A percentile compares a stretch with the other conserved stretches of the same genome.
phyloP scores from a whole-genome alignment of 352 stramenopile species.

The Vaucheria bursata region DNA sequence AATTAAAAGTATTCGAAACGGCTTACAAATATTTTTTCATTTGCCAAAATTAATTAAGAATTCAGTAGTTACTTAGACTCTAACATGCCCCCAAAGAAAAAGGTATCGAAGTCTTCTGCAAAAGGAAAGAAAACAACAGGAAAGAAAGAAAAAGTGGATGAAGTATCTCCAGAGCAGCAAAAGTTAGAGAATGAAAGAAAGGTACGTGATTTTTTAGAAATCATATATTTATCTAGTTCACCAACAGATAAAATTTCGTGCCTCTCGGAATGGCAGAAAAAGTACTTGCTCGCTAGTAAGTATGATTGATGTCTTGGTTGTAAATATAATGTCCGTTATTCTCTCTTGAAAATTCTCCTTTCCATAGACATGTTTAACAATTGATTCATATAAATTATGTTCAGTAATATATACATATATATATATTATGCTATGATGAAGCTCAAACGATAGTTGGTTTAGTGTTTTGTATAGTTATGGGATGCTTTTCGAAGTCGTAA shows the following conservation, averaged over 20 bases:
- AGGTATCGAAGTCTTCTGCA: conserved; percentile 14
- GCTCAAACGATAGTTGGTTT: too few relatives aligned
- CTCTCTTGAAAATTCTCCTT: too few relatives aligned
- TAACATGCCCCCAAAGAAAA: conserved; percentile 42
- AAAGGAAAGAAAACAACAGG: conserved; percentile 31
- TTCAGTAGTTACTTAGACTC: not conserved
- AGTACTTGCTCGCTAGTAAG: not conserved
- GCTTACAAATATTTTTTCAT: conserved; percentile 1
- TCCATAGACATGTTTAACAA: too few relatives aligned
- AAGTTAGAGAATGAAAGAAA: conserved; percentile 36
- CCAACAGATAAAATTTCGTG: not conserved
- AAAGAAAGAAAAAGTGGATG: conserved; percentile 40
- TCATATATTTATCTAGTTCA: not conserved
- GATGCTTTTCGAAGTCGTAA: too few relatives aligned
- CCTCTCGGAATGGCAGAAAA: not conserved
- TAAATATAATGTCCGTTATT: too few relatives aligned
- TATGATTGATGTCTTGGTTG: not conserved
- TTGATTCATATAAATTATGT: too few relatives aligned
- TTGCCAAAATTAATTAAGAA: not conserved
- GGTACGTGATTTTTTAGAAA: not conserved
- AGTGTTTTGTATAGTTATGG: too few relatives aligned
- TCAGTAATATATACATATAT: too few relatives aligned
- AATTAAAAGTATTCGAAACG: too few relatives aligned
- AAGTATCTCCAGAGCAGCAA: conserved; percentile 33
- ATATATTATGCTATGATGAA: too few relatives aligned